These are phyloP conservation scores for Phoma sp. DNA, from an alignment of 2,329 filamentous ascomycete species.

Conservation along the genomic window DNA sequence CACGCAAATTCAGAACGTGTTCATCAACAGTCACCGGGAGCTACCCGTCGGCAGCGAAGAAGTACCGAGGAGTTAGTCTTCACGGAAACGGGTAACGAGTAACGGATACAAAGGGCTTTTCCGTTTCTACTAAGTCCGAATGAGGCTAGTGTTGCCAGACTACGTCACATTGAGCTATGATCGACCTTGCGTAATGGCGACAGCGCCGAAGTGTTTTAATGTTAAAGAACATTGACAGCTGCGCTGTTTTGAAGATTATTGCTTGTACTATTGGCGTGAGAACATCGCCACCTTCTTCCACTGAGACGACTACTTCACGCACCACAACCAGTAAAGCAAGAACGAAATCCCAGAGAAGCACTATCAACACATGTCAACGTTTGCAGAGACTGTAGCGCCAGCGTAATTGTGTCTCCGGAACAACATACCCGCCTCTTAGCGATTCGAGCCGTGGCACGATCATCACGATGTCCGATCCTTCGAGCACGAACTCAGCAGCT, in stretches of 20 bases:
- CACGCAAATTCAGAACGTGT: too few relatives aligned
- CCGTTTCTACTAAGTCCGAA: background rate
- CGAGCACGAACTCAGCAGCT: background rate
- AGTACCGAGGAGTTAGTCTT: too few relatives aligned
- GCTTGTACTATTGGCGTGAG: background rate
- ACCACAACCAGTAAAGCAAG: background rate
- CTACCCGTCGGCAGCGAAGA: too few relatives aligned
- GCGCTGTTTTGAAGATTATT: background rate
- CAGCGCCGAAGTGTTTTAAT: conserved; percentile 3
- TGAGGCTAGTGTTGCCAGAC: background rate
- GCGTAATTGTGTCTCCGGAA: too few relatives aligned
- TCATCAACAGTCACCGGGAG: too few relatives aligned
- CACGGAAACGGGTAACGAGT: conserved; percentile 3
- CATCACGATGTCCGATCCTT: background rate
- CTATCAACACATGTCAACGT: background rate
- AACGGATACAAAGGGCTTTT: conserved; percentile 3
- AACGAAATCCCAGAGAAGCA: background rate
- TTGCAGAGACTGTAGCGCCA: background rate
- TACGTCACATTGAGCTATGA: conserved; percentile 8
- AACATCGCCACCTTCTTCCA: background rate
- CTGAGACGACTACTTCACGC: too few relatives aligned
- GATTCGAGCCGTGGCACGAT: background rate
- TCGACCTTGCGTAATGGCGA: background rate
- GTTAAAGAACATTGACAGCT: conserved; percentile 5
- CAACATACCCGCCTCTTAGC: too few relatives aligned